These are phyloP conservation scores for Sambucus nigra DNA, from an alignment of 129 eudicot species.

Conservation along the genomic window DNA sequence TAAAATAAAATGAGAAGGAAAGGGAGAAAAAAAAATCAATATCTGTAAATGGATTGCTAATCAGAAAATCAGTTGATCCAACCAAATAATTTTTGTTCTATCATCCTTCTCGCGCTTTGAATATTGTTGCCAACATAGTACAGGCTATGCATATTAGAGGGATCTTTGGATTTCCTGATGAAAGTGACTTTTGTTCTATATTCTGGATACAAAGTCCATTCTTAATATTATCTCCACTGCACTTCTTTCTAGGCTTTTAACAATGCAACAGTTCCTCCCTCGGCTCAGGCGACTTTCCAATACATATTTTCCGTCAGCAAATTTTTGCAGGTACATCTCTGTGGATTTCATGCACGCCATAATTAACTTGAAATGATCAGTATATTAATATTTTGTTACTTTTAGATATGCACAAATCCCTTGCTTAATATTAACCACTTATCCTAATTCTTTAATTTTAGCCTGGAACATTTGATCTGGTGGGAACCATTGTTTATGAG, in stretches of 20 bases:
- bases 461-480: slow-evolving; percentile 92
- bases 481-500: slow-evolving; percentile 79
- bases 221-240: not conserved
- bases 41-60: no score
- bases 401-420: not conserved
- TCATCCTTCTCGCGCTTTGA: not conserved
- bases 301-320: slow-evolving; percentile 87
- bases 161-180: not conserved
- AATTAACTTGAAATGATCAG: not conserved
- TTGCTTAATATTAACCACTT: not conserved
- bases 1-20: no score
- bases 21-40: no score
- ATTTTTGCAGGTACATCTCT: slow-evolving; percentile 61
- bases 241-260: slow-evolving; percentile 42
- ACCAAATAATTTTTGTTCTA: not conserved
- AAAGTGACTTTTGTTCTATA: not conserved
- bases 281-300: slow-evolving; percentile 88
- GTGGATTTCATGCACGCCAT: not conserved
- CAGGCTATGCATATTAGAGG: slow-evolving; percentile 1
- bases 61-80: no score
- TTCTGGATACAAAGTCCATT: not conserved
- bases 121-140: not conserved
- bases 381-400: not conserved
- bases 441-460: slow-evolving; percentile 21
- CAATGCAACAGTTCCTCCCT: slow-evolving; percentile 80